These are phyloP conservation scores for Globisporangium uncinulatum DNA, from an alignment of 352 stramenopile species.

Conservation along the genomic window DNA sequence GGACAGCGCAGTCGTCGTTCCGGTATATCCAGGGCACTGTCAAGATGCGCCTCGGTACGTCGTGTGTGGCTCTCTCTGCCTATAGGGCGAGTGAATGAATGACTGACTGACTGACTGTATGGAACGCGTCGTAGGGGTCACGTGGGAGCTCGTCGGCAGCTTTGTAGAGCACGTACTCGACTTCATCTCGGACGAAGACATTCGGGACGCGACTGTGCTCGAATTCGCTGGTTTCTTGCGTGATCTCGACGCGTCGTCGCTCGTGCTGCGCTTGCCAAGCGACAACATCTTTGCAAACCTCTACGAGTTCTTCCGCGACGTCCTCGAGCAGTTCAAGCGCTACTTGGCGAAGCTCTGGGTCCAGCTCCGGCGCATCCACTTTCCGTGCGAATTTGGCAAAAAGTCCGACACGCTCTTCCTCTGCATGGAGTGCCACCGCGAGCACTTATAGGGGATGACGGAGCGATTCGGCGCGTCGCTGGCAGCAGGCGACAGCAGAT, in stretches of 20 bases:
- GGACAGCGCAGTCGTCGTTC: conserved; percentile 55
- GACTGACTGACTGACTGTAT: not conserved
- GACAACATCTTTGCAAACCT: conserved; percentile 64
- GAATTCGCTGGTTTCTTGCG: conserved; percentile 60
- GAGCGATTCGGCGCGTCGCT: not conserved
- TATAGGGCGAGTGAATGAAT: not conserved
- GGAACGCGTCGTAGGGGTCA: conserved; percentile 21
- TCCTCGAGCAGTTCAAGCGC: conserved; percentile 60
- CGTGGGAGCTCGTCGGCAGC: conserved; percentile 49
- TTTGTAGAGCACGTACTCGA: conserved; percentile 62
- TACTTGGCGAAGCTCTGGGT: conserved; percentile 63
- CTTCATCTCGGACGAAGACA: conserved; percentile 72
- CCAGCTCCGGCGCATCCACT: conserved; percentile 43
- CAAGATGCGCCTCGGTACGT: conserved; percentile 34
- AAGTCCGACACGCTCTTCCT: conserved; percentile 71
- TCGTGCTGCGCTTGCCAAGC: conserved; percentile 15
- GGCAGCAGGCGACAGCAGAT: not conserved
- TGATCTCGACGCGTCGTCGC: conserved; percentile 20
- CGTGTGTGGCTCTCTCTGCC: not conserved
- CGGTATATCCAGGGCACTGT: conserved; percentile 62
- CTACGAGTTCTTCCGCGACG: conserved; percentile 54
- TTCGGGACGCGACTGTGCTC: conserved; percentile 53
- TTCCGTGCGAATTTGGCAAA: conserved; percentile 77
- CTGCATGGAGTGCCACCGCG: conserved; percentile 80
- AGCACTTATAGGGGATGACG: conserved; percentile 44